Evolutionary conservation across 306 rosid species (phyloP).

Genomic region (Sechiopsis laciniata): DNA sequence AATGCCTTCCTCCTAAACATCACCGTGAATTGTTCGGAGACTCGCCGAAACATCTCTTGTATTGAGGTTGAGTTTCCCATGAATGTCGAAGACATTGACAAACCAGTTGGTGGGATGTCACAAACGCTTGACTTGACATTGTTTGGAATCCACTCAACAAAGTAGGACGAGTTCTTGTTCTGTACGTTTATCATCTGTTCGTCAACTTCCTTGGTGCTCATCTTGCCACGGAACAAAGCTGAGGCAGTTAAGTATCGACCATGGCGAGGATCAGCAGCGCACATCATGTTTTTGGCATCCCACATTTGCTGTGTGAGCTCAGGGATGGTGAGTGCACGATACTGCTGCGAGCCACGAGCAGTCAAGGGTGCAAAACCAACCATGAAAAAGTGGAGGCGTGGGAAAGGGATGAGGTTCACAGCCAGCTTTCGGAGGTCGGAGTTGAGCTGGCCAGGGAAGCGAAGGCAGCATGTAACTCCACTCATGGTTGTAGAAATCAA

Average conservation of each 20-base stretch:
- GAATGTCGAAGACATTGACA: conserved; percentile 74
- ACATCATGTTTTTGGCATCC: conserved; percentile 82
- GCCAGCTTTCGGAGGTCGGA: conserved; percentile 82
- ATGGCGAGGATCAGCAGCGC: conserved; percentile 85
- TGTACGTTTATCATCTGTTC: conserved; percentile 80
- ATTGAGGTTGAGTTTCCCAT: conserved; percentile 87
- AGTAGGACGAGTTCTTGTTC: conserved; percentile 79
- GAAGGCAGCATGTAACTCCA: conserved; percentile 86
- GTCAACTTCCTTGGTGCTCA: conserved; percentile 88
- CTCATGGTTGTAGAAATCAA: conserved; percentile 93
- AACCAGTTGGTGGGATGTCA: conserved; percentile 72
- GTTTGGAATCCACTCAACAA: conserved; percentile 88
- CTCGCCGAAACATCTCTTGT: conserved; percentile 84
- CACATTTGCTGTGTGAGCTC: conserved; percentile 94
- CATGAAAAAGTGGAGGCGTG: conserved; percentile 81
- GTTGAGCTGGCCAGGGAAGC: conserved; percentile 86
- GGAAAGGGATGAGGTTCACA: conserved; percentile 70
- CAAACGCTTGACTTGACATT: conserved; percentile 87
- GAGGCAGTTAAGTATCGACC: conserved; percentile 82
- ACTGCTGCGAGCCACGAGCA: conserved; percentile 63
- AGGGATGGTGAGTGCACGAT: conserved; percentile 71
- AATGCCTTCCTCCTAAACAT: conserved; percentile 91
- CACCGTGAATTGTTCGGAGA: conserved; percentile 79
- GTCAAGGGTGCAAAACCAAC: conserved; percentile 86
- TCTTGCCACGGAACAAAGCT: conserved; percentile 79